Conservation (phyloP, 148 eudicot genomes). For the Rhododendron ferrugineum region DNA sequence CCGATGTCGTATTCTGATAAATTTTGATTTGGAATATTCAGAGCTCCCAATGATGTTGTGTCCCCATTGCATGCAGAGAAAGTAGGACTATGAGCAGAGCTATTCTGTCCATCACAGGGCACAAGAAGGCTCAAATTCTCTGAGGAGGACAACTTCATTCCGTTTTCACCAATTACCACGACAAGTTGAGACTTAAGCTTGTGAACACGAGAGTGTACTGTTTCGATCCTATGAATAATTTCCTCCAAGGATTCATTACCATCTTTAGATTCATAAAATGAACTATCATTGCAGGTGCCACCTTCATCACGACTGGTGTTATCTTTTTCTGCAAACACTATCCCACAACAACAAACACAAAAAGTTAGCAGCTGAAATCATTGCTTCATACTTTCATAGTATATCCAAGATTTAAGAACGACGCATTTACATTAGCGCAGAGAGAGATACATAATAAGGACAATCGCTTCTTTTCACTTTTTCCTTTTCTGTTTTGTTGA, state of each 20-base stretch:
- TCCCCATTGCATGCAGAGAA: slow-evolving; percentile 75
- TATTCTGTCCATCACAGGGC: slow-evolving; percentile 57
- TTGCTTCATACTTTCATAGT: not conserved
- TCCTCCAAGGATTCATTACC: slow-evolving; percentile 46
- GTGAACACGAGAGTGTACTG: slow-evolving; percentile 48
- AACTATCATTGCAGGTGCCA: slow-evolving; percentile 36
- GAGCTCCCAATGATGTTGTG: slow-evolving; percentile 45
- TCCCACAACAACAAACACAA: not conserved
- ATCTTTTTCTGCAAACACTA: slow-evolving; percentile 32
- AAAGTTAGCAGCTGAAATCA: not conserved
- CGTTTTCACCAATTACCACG: slow-evolving; percentile 44
- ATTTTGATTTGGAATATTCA: slow-evolving; percentile 28
- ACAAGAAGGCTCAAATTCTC: slow-evolving; percentile 65
- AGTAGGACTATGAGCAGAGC: slow-evolving; percentile 72
- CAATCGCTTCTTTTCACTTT: not conserved
- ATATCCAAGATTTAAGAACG: not conserved
- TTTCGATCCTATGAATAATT: slow-evolving; percentile 57
- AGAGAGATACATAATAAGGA: not conserved
- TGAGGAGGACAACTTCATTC: slow-evolving; percentile 60
- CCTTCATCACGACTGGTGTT: slow-evolving; percentile 37
- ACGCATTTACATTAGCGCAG: not conserved
- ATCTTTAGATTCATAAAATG: slow-evolving; percentile 27
- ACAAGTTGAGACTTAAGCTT: slow-evolving; percentile 49
- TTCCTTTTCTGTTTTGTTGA: not conserved
- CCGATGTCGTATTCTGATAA: slow-evolving; percentile 56